Conservation (phyloP, 1,139 yeast species). For the Yarrowia galli region DNA sequence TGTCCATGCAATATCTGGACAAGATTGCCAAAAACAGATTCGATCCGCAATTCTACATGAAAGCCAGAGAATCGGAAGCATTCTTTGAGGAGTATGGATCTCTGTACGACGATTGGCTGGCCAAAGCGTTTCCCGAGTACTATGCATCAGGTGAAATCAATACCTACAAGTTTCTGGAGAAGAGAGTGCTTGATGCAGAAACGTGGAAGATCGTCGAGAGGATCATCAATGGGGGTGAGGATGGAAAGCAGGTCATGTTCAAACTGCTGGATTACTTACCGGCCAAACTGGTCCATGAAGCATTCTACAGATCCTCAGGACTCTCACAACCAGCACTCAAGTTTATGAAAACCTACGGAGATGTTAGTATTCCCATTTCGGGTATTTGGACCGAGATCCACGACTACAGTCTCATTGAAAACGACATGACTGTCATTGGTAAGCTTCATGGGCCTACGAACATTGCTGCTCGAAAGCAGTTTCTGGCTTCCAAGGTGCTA, state of each 20-base stretch:
- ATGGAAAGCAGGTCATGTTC: background rate
- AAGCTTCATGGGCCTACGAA: conserved; percentile 1
- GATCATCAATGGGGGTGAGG: background rate
- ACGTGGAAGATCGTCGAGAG: background rate
- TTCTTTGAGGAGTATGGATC: background rate
- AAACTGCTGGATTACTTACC: background rate
- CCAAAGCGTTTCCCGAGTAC: conserved; percentile 3
- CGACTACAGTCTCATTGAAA: background rate
- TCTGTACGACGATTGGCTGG: background rate
- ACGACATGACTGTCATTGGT: background rate
- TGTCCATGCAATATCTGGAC: conserved; percentile 7
- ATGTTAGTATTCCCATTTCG: background rate
- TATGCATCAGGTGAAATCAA: background rate
- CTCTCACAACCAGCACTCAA: background rate
- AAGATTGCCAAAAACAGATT: conserved; percentile 6
- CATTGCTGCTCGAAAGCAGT: background rate
- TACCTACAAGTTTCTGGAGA: background rate
- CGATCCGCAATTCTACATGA: conserved; percentile 8
- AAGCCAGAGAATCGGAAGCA: background rate
- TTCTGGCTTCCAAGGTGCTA: background rate
- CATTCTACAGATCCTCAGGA: conserved; percentile 19
- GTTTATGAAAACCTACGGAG: conserved; percentile 12
- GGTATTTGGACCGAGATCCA: conserved; percentile 7
- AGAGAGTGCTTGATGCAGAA: background rate
- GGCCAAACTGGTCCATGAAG: conserved; percentile 8